These are phyloP conservation scores for Cadophora luteo-olivacea DNA, from an alignment of 2,329 filamentous ascomycete genomes.

Conservation along the genomic window DNA sequence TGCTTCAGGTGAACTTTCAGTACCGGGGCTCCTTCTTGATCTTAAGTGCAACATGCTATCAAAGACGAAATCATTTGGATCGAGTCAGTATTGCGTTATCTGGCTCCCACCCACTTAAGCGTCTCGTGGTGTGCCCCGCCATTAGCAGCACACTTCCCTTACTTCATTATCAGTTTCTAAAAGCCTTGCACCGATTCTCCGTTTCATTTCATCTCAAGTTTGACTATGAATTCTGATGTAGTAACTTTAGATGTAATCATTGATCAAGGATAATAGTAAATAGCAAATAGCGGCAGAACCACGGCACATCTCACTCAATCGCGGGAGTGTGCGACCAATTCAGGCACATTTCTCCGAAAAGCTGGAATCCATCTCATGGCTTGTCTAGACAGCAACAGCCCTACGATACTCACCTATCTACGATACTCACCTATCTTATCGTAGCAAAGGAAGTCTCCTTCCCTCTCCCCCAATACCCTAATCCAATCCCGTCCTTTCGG, in stretches of 20 bases:
- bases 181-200: too few relatives aligned
- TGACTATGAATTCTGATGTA: not conserved
- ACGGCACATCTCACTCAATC: not conserved
- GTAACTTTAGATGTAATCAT: not conserved
- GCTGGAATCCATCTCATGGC: not conserved
- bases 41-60: too few relatives aligned
- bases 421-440: constrained; percentile 4
- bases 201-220: not conserved
- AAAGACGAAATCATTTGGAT: not conserved
- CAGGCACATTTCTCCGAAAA: not conserved
- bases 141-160: too few relatives aligned
- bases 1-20: too few relatives aligned
- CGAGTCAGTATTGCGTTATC: not conserved
- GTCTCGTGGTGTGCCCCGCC: too few relatives aligned
- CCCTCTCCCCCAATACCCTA: not conserved
- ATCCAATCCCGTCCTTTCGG: not conserved
- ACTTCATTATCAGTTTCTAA: too few relatives aligned
- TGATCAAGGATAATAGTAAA: not conserved
- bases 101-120: too few relatives aligned
- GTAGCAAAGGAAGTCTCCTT: not conserved
- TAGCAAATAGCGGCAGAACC: constrained; percentile 1
- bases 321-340: not conserved
- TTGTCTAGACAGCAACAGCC: not conserved
- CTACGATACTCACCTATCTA: constrained; percentile 1
- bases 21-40: too few relatives aligned